phyloP scores from a whole-genome alignment of 805 yeast genomes.

The Lipomyces sp. region DNA sequence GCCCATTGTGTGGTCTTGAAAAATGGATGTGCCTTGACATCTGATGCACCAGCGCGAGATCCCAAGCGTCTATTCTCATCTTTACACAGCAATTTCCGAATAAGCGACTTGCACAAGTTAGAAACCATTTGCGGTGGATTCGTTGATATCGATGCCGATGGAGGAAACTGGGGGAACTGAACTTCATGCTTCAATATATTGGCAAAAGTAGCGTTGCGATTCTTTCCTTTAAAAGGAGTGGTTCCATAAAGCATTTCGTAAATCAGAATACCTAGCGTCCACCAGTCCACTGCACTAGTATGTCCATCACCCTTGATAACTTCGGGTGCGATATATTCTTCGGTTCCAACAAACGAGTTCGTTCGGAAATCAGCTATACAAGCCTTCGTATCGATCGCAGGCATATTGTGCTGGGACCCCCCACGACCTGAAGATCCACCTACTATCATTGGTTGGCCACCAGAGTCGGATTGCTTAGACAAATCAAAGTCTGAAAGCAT shows the following conservation, averaged over 20 bases:
- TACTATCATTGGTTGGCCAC: conserved; percentile 75
- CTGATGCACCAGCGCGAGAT: conserved; percentile 92
- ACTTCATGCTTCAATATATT: conserved; percentile 86
- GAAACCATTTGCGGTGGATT: conserved; percentile 57
- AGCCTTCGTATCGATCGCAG: conserved; percentile 87
- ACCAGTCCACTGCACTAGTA: conserved; percentile 98
- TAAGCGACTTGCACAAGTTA: conserved; percentile 75
- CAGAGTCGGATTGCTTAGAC: conserved; percentile 81
- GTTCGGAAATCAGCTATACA: conserved; percentile 96
- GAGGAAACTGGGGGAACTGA: conserved; percentile 55
- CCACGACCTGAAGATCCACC: conserved; percentile 41
- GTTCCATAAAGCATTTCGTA: conserved; percentile 96
- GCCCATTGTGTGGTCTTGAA: conserved; percentile 97
- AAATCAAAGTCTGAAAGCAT: conserved; percentile 97
- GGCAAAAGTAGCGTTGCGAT: conserved; percentile 86
- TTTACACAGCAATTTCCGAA: conserved; percentile 80
- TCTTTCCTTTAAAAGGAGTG: conserved; percentile 94
- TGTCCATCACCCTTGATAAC: conserved; percentile 97
- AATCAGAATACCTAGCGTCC: conserved; percentile 93
- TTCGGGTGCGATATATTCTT: conserved; percentile 98
- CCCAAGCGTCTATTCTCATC: conserved; percentile 91
- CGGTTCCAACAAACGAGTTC: conserved; percentile 98
- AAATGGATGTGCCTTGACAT: conserved; percentile 86
- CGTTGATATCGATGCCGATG: conserved; percentile 28
- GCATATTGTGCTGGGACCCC: conserved; percentile 50